Evolutionary conservation across 2,329 filamentous ascomycete species (phyloP).

Genomic region (Plenodomus tracheiphilus): DNA sequence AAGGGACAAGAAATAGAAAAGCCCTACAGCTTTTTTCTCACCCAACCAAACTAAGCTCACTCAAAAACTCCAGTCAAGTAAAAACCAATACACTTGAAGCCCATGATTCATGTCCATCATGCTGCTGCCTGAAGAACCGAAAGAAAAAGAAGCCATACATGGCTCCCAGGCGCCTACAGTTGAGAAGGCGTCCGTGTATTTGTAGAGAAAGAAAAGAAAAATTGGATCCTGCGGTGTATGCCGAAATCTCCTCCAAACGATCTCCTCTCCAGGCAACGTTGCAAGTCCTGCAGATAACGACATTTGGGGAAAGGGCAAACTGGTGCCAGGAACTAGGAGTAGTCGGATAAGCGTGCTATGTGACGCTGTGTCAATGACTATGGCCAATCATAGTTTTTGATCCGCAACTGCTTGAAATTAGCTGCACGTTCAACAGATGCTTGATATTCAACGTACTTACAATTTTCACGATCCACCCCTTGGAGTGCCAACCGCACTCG

Average conservation of each 20-base stretch:
- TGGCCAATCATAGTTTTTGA: not conserved
- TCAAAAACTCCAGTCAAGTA: not conserved
- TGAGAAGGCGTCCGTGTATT: not conserved
- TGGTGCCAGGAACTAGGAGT: not conserved
- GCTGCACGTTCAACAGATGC: not conserved
- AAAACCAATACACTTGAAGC: not conserved
- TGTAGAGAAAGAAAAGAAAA: not conserved
- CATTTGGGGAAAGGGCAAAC: conserved; percentile 22
- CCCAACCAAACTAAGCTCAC: not conserved
- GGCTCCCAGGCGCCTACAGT: not conserved
- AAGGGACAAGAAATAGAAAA: not conserved
- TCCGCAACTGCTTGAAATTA: not conserved
- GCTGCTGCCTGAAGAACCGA: not conserved
- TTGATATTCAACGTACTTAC: conserved; percentile 4
- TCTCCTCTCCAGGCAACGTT: not conserved
- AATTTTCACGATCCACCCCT: conserved; percentile 19
- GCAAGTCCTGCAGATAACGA: conserved; percentile 10
- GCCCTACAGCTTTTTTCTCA: not conserved
- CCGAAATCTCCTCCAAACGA: not conserved
- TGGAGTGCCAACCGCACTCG: conserved; percentile 39
- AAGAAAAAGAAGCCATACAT: too few relatives aligned
- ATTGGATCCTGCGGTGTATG: not conserved
- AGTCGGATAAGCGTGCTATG: not conserved
- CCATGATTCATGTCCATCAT: not conserved
- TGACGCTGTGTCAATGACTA: not conserved